Evolutionary conservation across 352 stramenopile genomes (phyloP), one percentile per base, ranked within the genome.

Genomic region (Globisporangium irregulare): DNA sequence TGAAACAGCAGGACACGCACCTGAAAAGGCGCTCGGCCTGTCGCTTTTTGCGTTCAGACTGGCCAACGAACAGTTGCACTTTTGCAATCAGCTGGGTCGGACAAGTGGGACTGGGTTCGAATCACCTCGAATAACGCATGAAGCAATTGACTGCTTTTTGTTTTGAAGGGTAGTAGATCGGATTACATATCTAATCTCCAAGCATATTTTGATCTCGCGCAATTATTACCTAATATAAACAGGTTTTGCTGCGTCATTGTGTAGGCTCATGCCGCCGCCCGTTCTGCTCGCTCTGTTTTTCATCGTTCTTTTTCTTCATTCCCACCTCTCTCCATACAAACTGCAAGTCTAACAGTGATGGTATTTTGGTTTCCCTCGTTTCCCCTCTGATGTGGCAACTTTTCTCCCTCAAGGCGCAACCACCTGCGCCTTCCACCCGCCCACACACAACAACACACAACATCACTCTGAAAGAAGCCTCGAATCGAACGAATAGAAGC

Each of bases 381-480:
- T 50, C 41, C 15, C 41, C 41, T 51, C 43, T 24, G 15, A 51
- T 51, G 22, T 22, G 15, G 15, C 18, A 50, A 10, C 43, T 51
- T 51, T 51, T 51, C 18, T n/a, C 43, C 18, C 18, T 51, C 18
- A 24, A 51, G 18, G n/a, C 18, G 43, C 43, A 51, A 51, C 43
- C 41, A 50, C 15, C 41, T 8, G 15, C 41, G 6, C 41, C 18
- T 51, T 24, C 18, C 43, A 51, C 43, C 43, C 5, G 15, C 51
- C 5, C 53, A n/a, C 22, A 20, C 2, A 29, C 51, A 38, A 38
- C 32, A 57, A 14, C 24, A 57, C 50, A 57, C 53, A 27, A 25
- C 22, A 12, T 41, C 54, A 60, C 27, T 41, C 54, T 24, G 18
- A 43, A 60, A 60, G 55, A 60, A 43, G 55, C 55, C n/a, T n/a